A percentile compares a stretch with the other conserved stretches of the same genome.
These are phyloP conservation scores for Phytopythium aichiense DNA, from an alignment of 352 stramenopile species.

Conservation along the genomic window DNA sequence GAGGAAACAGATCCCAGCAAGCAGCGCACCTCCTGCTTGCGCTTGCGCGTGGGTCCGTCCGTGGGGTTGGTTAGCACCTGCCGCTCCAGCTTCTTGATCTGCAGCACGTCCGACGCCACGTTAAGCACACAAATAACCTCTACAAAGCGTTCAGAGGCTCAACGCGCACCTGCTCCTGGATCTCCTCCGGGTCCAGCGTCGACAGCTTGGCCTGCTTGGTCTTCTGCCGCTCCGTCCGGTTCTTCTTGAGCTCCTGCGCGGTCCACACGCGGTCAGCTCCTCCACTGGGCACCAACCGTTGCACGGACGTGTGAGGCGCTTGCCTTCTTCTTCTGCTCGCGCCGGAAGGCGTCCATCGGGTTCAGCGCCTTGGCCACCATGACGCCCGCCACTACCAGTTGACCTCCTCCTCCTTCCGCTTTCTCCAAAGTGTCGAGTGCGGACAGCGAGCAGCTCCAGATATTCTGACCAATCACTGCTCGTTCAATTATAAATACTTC, in stretches of 20 bases:
- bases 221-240: constrained; percentile 50
- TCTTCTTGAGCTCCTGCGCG: constrained; percentile 68
- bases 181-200: constrained; percentile 48
- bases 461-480: too few species aligned
- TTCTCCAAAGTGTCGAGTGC: background rate
- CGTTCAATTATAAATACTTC: too few species aligned
- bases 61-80: constrained; percentile 54
- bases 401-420: too few species aligned
- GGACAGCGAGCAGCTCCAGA: too few species aligned
- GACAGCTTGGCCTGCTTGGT: constrained; percentile 57
- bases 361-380: constrained; percentile 61
- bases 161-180: constrained; percentile 34
- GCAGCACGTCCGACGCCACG: background rate
- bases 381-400: background rate
- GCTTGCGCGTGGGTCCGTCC: constrained; percentile 66
- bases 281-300: too few species aligned
- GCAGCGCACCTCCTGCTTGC: constrained; percentile 51
- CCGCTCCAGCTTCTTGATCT: constrained; percentile 62
- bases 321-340: constrained; percentile 81
- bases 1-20: background rate
- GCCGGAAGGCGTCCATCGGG: constrained; percentile 67
- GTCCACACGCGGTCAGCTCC: background rate
- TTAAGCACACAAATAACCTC: background rate
- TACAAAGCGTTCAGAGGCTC: too few species aligned
- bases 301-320: background rate